Base-by-base conservation (phyloP, 768 basidiomycete genomes). In the Hericium coralloides region DNA sequence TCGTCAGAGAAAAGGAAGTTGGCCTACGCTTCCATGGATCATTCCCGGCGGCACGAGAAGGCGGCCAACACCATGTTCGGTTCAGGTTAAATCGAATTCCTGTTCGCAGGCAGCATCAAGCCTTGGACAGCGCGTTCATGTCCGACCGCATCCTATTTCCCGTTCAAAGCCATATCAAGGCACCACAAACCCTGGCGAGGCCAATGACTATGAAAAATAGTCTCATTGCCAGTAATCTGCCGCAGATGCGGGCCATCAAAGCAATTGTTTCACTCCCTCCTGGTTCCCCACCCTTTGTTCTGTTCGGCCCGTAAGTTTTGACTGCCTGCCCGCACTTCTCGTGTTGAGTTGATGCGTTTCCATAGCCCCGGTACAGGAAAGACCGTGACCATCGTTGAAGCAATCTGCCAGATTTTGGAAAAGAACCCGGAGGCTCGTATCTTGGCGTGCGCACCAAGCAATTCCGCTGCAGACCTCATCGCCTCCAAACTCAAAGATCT, bases 391-490 rank as follows among this genome's bases (percentile, higher is more conserved):
- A 70, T 83, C 1, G 78, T 85, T 1, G 85, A 87, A 64, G 78
- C 79, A 1, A 84, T 86, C 39, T 71, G 68, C 3, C 85, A 87
- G 61, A 64, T 86, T 3, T 69, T 85, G 4, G 63, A 60, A 15
- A 58, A 58, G 10, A 62, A 81, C 58, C 73, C 75, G 0, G 38
- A 71, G 4, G 72, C 75, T 1, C 74, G 71, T 36, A 76, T 87
- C 55, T 73, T 87, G 1, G 84, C 80, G 0, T 85, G 84, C 59
- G 83, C 85, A 0, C 85, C 85, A 0, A 84, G 78, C 68, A 87
- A 87, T 67, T 81, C 81, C 1, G 84, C 84, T 0, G 83, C 83
- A 2, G 84, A 87, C 60, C 65, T 81, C 18, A 72, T 85, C 22
- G 76, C 81, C 1, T 61, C 70, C 31, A 72, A 76, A 9, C 72